These are phyloP conservation scores for Avena eriantha DNA, from an alignment of 176 grass and related monocot genomes.

Conservation along the genomic window DNA sequence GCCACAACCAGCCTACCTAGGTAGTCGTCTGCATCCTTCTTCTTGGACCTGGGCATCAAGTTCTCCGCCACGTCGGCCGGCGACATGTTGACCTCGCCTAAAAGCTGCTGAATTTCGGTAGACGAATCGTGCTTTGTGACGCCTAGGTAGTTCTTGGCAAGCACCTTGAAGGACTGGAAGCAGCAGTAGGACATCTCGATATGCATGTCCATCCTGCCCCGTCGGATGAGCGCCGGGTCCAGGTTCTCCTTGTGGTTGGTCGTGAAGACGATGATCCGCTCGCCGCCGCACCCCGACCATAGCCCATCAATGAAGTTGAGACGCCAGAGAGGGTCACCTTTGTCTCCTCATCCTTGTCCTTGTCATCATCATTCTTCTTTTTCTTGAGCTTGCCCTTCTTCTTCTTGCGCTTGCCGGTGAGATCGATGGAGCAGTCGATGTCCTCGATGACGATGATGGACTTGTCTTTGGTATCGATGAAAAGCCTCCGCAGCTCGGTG, in stretches of 20 bases:
- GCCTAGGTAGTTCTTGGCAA: conserved; percentile 58
- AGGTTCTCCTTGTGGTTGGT: conserved; percentile 61
- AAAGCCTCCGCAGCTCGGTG: conserved; percentile 57
- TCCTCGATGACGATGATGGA: conserved; percentile 75
- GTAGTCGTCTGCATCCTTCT: too few species aligned
- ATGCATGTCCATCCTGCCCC: conserved; percentile 79
- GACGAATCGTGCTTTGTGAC: conserved; percentile 39
- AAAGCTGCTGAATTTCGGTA: conserved; percentile 3
- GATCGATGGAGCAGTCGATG: conserved; percentile 69
- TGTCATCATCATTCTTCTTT: too few species aligned
- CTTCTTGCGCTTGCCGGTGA: conserved; percentile 47
- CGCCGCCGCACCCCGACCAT: conserved; percentile 70
- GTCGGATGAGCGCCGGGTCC: conserved; percentile 43
- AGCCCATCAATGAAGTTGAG: conserved; percentile 81
- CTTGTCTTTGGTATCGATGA: conserved; percentile 56
- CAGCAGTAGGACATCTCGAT: conserved; percentile 69
- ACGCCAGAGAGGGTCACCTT: conserved; percentile 65
- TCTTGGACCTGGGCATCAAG: not conserved
- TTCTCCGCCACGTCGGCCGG: conserved; percentile 68
- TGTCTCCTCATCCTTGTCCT: conserved; percentile 19
- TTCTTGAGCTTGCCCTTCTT: conserved; percentile 34
- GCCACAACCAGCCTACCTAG: too few species aligned
- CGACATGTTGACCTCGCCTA: not conserved
- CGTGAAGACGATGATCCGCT: conserved; percentile 71
- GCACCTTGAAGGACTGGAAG: conserved; percentile 62